These are phyloP conservation scores for Anastatica hierochuntica DNA, from an alignment of 345 rosid species.

Conservation along the genomic window DNA sequence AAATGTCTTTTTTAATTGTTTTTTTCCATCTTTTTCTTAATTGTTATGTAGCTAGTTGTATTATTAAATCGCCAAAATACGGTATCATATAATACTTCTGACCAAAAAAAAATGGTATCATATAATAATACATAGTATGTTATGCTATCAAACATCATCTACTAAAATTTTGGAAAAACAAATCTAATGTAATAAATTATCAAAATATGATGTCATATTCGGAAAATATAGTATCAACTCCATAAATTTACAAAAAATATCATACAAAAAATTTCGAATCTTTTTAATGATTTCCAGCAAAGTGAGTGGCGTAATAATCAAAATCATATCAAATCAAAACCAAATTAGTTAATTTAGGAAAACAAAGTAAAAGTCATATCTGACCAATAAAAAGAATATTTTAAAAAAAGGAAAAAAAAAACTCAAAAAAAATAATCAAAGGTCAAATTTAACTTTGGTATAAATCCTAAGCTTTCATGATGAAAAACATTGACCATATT, in stretches of 20 bases:
- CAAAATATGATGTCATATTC: conserved; percentile 10
- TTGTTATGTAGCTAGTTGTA: too few relatives aligned
- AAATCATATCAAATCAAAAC: conserved; percentile 5
- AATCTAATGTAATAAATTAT: not conserved
- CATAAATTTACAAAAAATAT: too few relatives aligned
- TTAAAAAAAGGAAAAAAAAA: not conserved
- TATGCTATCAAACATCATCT: not conserved
- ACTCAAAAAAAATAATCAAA: conserved; percentile 10
- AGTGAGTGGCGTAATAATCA: too few relatives aligned
- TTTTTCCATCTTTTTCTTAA: too few relatives aligned
- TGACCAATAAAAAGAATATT: conserved; percentile 12
- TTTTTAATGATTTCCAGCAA: too few relatives aligned
- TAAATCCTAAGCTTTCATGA: conserved; percentile 22
- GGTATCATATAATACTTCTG: too few relatives aligned
- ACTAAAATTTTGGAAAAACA: not conserved
- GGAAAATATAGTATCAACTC: not conserved
- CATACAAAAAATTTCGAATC: too few relatives aligned
- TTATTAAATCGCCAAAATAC: too few relatives aligned
- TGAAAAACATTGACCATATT: conserved; percentile 7
- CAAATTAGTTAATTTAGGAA: conserved; percentile 4
- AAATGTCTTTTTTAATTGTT: too few relatives aligned
- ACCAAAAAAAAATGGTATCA: too few relatives aligned
- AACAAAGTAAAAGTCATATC: conserved; percentile 23
- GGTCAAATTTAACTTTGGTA: conserved; percentile 32
- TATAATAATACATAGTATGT: too few relatives aligned